Evolutionary conservation across 352 stramenopile species (phyloP), one percentile per base, ranked within the genome.

Genomic region (Globisporangium irregulare): DNA sequence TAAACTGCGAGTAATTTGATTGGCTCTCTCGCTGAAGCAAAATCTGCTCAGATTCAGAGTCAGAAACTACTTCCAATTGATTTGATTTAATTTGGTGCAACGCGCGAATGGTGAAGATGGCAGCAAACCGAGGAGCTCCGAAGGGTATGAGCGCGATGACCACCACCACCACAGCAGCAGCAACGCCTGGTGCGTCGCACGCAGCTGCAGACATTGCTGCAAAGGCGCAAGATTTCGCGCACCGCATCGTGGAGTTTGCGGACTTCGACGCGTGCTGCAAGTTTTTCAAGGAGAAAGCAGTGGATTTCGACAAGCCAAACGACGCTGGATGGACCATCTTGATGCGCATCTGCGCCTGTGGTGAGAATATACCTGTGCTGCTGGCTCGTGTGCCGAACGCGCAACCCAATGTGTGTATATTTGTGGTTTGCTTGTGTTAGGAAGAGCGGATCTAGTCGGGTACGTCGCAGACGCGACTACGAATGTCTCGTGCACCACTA

Each of bases 231-330:
- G 81, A 71, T 29, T 93, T 92, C 72, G 85, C 84, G 43, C 86
- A 94, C 66, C 85, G 82, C 54, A 66, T 94, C 20, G 79, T 95
- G 51, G 80, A 93, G 73, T 93, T 92, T 58, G 88, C 84, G 0
- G 80, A 91, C 50, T 73, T 71, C 3, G 77, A 83, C 1, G 68
- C 69, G 25, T 93, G 82, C 64, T 14, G 71, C 59, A 82, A 86
- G 70, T 94, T 82, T 64, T 88, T 94, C 36, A 38, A 48, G 0
- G 82, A 93, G 65, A 79, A 82, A 34, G 41, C 70, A 1, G 77
- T 94, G 29, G 77, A 93, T 61, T 88, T 92, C 25, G 69, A 94
- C 55, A 66, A 59, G 14, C 69, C 76, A 3, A 93, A 90, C 55
- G 75, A 58, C 15, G 71, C 78, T n/a, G 88, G 86, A 32, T 93